A percentile compares a stretch with the other conserved stretches of the same genome.
Conservation (phyloP, 1,284 basidiomycete species). For the Marasmius sp. region DNA sequence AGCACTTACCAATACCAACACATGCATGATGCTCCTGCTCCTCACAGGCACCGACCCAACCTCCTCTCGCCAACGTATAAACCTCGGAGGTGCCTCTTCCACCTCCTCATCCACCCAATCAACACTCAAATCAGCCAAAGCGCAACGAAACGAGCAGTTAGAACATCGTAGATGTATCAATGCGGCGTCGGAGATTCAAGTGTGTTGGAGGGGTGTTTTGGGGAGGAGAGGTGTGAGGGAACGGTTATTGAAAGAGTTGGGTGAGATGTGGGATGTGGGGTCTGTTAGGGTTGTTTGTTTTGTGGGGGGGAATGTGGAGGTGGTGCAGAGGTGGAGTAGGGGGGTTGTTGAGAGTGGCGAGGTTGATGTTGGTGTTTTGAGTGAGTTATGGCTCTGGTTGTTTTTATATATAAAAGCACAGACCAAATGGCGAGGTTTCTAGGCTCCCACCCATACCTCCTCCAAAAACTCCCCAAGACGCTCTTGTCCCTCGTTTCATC, state of each 20-base stretch:
- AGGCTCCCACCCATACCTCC: not conserved
- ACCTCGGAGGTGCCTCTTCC: slow-evolving; percentile 62
- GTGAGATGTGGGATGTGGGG: slow-evolving; percentile 38
- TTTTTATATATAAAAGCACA: not conserved
- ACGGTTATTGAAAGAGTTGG: slow-evolving; percentile 45
- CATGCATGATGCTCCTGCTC: slow-evolving; percentile 31
- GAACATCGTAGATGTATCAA: slow-evolving; percentile 54
- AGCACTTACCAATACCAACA: too few species aligned
- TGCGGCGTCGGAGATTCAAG: slow-evolving; percentile 60
- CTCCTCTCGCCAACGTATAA: slow-evolving; percentile 63
- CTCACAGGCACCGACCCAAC: slow-evolving; percentile 35
- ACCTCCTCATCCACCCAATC: slow-evolving; percentile 50
- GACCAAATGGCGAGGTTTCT: not conserved
- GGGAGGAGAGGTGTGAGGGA: slow-evolving; percentile 40
- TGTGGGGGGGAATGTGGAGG: slow-evolving; percentile 48
- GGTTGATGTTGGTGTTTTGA: not conserved
- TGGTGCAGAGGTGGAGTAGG: slow-evolving; percentile 55
- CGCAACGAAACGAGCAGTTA: slow-evolving; percentile 56
- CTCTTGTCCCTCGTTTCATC: not conserved
- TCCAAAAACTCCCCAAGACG: not conserved
- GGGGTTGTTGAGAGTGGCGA: slow-evolving; percentile 30
- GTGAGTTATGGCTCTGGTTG: not conserved
- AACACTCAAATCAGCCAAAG: slow-evolving; percentile 62
- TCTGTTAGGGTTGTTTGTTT: slow-evolving; percentile 52
- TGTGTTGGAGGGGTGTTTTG: slow-evolving; percentile 60